A percentile compares a stretch with the other conserved stretches of the same genome.
These are phyloP conservation scores for Marchantia polymorpha DNA, from an alignment of 225 moss, liverwort and hornwort species.

Conservation along the genomic window DNA sequence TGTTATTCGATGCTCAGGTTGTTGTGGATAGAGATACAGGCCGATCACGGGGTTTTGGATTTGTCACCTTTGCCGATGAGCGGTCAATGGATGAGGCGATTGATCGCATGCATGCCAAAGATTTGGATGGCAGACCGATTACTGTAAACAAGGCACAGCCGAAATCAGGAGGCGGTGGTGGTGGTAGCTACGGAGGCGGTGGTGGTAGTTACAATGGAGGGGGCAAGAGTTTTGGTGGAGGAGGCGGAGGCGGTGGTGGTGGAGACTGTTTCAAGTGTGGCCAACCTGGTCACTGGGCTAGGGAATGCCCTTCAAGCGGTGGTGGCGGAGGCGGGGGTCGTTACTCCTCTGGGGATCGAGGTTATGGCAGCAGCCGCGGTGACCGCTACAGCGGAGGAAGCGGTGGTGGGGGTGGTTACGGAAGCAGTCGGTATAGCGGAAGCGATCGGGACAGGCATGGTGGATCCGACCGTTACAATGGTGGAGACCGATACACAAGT, in stretches of 20 bases:
- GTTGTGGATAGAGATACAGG: slow-evolving; percentile 98
- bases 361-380: slow-evolving; percentile 61
- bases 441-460: slow-evolving; percentile 57
- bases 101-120: slow-evolving; percentile 90
- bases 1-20: slow-evolving; percentile 48
- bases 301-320: slow-evolving; percentile 82
- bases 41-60: slow-evolving; percentile 94
- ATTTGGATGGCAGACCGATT: slow-evolving; percentile 89
- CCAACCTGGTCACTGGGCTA: slow-evolving; percentile 99
- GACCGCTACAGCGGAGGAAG: slow-evolving; percentile 59
- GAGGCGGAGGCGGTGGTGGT: slow-evolving; percentile 57
- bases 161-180: slow-evolving; percentile 68
- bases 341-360: slow-evolving; percentile 48
- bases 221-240: slow-evolving; percentile 52
- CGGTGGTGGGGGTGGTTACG: slow-evolving; percentile 41
- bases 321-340: slow-evolving; percentile 59
- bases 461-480: slow-evolving; percentile 67
- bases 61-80: slow-evolving; percentile 96
- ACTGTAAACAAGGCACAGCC: slow-evolving; percentile 99
- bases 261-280: slow-evolving; percentile 98
- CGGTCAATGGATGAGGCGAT: slow-evolving; percentile 98
- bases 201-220: slow-evolving; percentile 72
- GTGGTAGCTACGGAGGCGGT: slow-evolving; percentile 59
- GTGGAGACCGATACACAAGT: slow-evolving; percentile 74
- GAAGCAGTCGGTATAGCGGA: slow-evolving; percentile 42